Evolutionary conservation across 768 basidiomycete species (phyloP).

Genomic region (Termitomyces bulborhizus): DNA sequence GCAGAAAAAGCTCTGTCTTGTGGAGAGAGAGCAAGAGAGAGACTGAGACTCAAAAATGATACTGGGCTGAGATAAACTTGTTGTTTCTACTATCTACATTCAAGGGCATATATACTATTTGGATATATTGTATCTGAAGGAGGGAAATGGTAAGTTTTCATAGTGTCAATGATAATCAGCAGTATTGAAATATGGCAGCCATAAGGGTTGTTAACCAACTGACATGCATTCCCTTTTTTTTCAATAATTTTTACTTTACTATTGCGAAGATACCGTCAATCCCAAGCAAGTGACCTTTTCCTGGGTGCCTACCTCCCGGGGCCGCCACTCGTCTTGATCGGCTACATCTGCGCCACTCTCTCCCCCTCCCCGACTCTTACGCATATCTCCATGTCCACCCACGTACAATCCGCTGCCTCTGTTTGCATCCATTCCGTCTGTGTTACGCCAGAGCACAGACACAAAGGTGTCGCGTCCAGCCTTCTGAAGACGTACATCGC

Average conservation of each 20-base stretch:
- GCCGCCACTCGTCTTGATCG: conserved; percentile 41
- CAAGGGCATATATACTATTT: too few relatives aligned
- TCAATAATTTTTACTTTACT: not conserved
- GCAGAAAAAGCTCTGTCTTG: too few relatives aligned
- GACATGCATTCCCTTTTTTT: too few relatives aligned
- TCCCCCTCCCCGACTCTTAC: conserved; percentile 47
- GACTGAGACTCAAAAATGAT: too few relatives aligned
- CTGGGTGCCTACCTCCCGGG: conserved; percentile 48
- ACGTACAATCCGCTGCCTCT: conserved; percentile 42
- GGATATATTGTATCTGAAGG: too few relatives aligned
- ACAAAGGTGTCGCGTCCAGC: conserved; percentile 42
- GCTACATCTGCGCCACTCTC: conserved; percentile 63
- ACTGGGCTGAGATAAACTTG: too few relatives aligned
- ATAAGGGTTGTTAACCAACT: too few relatives aligned
- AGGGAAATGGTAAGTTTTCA: too few relatives aligned
- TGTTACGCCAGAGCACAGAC: conserved; percentile 33
- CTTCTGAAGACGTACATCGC: conserved; percentile 57
- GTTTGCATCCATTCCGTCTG: conserved; percentile 71
- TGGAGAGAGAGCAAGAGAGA: too few relatives aligned
- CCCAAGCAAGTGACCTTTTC: conserved; percentile 52
- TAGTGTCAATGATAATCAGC: too few relatives aligned
- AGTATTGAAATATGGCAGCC: too few relatives aligned
- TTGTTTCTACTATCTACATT: too few relatives aligned
- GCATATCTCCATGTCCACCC: conserved; percentile 63
- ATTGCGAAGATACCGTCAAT: conserved; percentile 48